These are phyloP conservation scores for Metschnikowia corniflorae DNA, from an alignment of 805 yeast genomes.

Conservation along the genomic window DNA sequence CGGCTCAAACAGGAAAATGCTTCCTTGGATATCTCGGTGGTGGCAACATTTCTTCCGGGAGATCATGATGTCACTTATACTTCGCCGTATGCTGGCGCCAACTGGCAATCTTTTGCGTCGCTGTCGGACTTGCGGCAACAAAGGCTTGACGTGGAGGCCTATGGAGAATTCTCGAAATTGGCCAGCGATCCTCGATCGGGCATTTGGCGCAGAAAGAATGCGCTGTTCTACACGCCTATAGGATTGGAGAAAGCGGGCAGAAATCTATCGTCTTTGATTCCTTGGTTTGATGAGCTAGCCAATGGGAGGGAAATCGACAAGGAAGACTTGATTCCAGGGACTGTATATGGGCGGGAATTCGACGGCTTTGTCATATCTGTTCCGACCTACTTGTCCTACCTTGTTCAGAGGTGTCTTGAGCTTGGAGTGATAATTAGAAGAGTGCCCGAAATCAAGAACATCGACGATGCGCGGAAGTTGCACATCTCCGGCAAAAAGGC, in stretches of 20 bases:
- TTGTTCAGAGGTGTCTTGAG: conserved; percentile 42
- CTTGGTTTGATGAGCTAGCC: conserved; percentile 50
- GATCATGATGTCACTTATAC: conserved; percentile 51
- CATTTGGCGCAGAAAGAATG: conserved; percentile 16
- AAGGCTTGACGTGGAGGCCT: conserved; percentile 45
- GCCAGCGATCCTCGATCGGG: conserved; percentile 53
- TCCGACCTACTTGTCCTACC: conserved; percentile 51
- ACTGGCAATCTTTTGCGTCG: conserved; percentile 61
- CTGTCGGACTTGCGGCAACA: conserved; percentile 27
- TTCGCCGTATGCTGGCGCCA: conserved; percentile 71
- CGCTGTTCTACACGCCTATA: conserved; percentile 11
- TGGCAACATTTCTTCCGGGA: conserved; percentile 48
- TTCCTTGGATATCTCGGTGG: conserved; percentile 26
- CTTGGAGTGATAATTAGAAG: conserved; percentile 50
- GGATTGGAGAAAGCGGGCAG: conserved; percentile 12
- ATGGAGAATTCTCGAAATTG: conserved; percentile 42
- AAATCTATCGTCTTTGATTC: conserved; percentile 13
- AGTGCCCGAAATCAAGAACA: conserved; percentile 31
- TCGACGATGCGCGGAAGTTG: conserved; percentile 44
- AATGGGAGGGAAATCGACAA: conserved; percentile 30
- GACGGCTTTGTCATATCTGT: conserved; percentile 59
- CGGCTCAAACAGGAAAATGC: conserved; percentile 20
- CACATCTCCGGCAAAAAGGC: conserved; percentile 25
- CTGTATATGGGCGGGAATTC: conserved; percentile 44
- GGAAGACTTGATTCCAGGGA: conserved; percentile 40